A percentile compares a stretch with the other conserved stretches of the same genome.
phyloP scores from a whole-genome alignment of 2,329 filamentous ascomycete genomes.

The Colletotrichum ledebouriae region DNA sequence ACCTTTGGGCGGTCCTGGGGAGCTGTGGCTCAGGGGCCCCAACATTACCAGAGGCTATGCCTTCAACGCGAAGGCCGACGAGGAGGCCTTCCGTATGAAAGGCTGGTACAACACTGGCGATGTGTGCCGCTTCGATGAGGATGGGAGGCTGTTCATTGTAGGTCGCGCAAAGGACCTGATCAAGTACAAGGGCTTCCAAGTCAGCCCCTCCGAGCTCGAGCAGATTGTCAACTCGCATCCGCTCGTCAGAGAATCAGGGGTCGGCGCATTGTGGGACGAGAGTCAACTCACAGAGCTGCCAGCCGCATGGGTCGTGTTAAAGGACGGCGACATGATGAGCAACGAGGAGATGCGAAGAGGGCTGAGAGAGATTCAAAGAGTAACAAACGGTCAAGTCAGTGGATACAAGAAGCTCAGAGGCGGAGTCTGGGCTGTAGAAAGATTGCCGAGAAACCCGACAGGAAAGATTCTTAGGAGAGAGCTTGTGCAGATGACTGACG shows the following conservation, averaged over 20 bases:
- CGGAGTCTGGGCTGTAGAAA: conserved; percentile 52
- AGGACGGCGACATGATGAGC: conserved; percentile 37
- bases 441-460: conserved; percentile 53
- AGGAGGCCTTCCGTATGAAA: conserved; percentile 52
- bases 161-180: conserved; percentile 57
- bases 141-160: conserved; percentile 52
- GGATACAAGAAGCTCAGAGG: conserved; percentile 58
- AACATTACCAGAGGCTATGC: conserved; percentile 59
- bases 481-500: conserved; percentile 49
- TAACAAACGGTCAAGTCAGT: conserved; percentile 53
- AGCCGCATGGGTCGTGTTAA: conserved; percentile 54
- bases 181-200: conserved; percentile 59
- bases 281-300: conserved; percentile 55
- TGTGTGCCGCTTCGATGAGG: conserved; percentile 53
- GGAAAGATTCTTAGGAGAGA: conserved; percentile 54
- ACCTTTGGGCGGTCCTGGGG: conserved; percentile 53
- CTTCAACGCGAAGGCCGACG: conserved; percentile 55
- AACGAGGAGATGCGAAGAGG: conserved; percentile 33
- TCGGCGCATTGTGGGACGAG: conserved; percentile 54
- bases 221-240: conserved; percentile 53
- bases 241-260: conserved; percentile 52
- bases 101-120: conserved; percentile 63
- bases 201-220: conserved; percentile 55
- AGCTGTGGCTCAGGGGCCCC: conserved; percentile 59
- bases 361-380: conserved; percentile 31